phyloP scores from a whole-genome alignment of 495 filamentous ascomycete species.

The Neohortaea acidophila region DNA sequence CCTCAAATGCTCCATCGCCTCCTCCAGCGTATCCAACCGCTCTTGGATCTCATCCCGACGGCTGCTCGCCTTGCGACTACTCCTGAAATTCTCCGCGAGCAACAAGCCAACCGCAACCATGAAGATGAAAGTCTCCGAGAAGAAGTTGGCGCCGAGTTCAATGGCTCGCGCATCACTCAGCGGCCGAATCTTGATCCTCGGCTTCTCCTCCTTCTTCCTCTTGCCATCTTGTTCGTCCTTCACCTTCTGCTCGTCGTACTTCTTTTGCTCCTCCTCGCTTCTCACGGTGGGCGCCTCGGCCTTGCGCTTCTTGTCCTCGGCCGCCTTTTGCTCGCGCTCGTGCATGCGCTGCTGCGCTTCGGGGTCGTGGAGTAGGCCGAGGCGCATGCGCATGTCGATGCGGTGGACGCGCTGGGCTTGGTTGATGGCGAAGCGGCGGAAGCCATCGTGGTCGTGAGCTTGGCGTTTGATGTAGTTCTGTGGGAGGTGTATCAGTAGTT shows the following conservation, averaged over 20 bases:
- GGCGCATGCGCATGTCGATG: slow-evolving; percentile 80
- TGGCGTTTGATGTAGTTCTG: slow-evolving; percentile 90
- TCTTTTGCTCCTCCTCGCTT: slow-evolving; percentile 54
- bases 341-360: slow-evolving; percentile 42
- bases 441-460: slow-evolving; percentile 85
- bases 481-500: background rate
- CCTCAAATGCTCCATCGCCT: slow-evolving; percentile 42
- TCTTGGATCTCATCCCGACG: slow-evolving; percentile 60
- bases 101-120: slow-evolving; percentile 64
- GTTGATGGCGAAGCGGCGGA: slow-evolving; percentile 54
- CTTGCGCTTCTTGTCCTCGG: slow-evolving; percentile 38
- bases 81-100: slow-evolving; percentile 63
- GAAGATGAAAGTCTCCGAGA: slow-evolving; percentile 81
- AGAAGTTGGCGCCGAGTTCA: slow-evolving; percentile 87
- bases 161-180: slow-evolving; percentile 87
- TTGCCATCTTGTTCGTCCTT: slow-evolving; percentile 35
- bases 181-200: slow-evolving; percentile 42
- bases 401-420: slow-evolving; percentile 82
- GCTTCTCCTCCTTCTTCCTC: slow-evolving; percentile 10
- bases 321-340: slow-evolving; percentile 32
- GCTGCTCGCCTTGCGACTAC: slow-evolving; percentile 60
- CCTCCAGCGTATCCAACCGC: slow-evolving; percentile 41
- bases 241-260: slow-evolving; percentile 25
- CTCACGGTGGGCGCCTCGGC: slow-evolving; percentile 64
- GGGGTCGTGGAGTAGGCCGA: slow-evolving; percentile 69